These are phyloP conservation scores for Rhodotorula sp. DNA, from an alignment of 1,284 basidiomycete species.

Conservation along the genomic window DNA sequence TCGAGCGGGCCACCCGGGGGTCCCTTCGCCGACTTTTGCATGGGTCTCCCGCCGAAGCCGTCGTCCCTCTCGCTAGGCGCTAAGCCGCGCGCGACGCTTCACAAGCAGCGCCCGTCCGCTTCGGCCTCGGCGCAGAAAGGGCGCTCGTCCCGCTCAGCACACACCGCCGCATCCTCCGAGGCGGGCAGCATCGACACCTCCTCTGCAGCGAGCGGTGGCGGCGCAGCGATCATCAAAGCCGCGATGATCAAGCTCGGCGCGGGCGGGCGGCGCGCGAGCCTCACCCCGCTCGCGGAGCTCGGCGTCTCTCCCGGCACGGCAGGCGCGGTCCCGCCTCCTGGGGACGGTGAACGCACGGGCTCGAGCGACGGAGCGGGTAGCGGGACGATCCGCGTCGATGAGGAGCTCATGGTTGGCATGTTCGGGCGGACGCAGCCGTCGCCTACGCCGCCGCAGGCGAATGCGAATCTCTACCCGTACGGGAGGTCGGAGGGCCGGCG, in stretches of 20 bases:
- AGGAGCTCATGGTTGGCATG: slow-evolving; percentile 5
- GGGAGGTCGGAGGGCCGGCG: neutral
- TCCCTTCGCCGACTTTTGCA: neutral
- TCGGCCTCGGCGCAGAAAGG: neutral
- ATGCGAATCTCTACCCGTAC: no score
- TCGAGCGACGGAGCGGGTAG: slow-evolving; percentile 2
- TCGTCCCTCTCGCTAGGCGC: neutral
- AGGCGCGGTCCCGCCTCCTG: neutral
- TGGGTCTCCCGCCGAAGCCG: neutral
- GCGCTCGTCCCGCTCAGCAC: neutral
- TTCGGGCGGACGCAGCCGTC: slow-evolving; percentile 2
- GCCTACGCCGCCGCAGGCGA: no score
- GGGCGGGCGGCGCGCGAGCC: neutral
- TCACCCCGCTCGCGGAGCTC: neutral
- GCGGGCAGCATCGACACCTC: neutral
- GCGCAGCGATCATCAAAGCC: slow-evolving; percentile 8
- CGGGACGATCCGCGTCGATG: slow-evolving; percentile 15
- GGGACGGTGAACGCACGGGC: neutral
- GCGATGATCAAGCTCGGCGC: slow-evolving; percentile 17
- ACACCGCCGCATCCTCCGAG: neutral
- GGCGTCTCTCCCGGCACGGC: neutral
- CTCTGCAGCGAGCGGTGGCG: neutral
- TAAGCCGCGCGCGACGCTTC: neutral
- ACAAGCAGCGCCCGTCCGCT: neutral
- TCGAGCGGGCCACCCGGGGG: neutral